A percentile compares a stretch with the other conserved stretches of the same genome.
Evolutionary conservation across 495 filamentous ascomycete genomes (phyloP).

Genomic region (Talaromyces thailandensis): DNA sequence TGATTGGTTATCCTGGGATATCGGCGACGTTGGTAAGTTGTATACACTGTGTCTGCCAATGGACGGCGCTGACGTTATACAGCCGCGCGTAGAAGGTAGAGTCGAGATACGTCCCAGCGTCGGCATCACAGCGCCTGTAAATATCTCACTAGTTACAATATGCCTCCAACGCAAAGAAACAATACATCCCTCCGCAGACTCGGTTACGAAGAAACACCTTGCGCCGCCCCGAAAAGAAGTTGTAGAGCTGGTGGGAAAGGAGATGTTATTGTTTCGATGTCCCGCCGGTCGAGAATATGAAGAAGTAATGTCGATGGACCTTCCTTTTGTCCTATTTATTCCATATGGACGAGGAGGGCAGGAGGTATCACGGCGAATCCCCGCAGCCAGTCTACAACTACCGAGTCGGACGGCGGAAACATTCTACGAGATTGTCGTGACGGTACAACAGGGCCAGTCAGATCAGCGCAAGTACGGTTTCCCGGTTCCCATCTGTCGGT

Average conservation of each 20-base stretch:
- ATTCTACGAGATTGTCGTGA: constrained; percentile 92
- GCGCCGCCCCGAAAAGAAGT: constrained; percentile 89
- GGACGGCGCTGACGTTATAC: constrained; percentile 2
- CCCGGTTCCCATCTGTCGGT: constrained; percentile 82
- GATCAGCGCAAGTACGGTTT: constrained; percentile 86
- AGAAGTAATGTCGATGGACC: constrained; percentile 88
- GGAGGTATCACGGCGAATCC: constrained; percentile 79
- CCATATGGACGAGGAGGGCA: constrained; percentile 85
- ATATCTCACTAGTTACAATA: constrained; percentile 88
- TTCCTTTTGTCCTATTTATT: constrained; percentile 95
- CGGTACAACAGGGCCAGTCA: constrained; percentile 79
- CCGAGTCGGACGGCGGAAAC: constrained; percentile 90
- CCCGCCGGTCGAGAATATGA: constrained; percentile 74
- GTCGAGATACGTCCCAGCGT: constrained; percentile 87
- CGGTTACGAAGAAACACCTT: constrained; percentile 82
- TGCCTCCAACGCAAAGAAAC: constrained; percentile 88
- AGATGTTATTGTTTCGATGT: constrained; percentile 86
- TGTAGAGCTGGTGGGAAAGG: constrained; percentile 87
- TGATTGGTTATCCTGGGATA: constrained; percentile 96
- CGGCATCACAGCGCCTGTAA: constrained; percentile 79
- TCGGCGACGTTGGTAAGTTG: constrained; percentile 84
- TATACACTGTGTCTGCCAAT: neutral
- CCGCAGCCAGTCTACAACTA: constrained; percentile 85
- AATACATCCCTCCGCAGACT: constrained; percentile 93
- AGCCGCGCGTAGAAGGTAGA: constrained; percentile 96